phyloP scores from a whole-genome alignment of 441 rosid species.

The Jatropha podagrica region DNA sequence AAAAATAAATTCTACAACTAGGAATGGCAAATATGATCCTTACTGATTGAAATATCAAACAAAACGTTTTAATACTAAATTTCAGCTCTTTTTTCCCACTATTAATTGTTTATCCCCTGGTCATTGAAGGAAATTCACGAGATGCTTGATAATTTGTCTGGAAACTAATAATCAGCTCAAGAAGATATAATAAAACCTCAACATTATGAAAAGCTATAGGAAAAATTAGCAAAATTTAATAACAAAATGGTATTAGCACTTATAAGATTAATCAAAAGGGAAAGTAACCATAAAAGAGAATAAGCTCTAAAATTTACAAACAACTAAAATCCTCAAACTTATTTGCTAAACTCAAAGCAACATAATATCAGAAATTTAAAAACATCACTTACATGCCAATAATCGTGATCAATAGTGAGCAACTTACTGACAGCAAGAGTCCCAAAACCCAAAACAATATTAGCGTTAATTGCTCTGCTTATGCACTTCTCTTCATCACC shows the following conservation, averaged over 20 bases:
- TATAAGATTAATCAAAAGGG: neutral
- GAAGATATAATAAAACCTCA: neutral
- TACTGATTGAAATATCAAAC: neutral
- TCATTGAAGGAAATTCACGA: neutral
- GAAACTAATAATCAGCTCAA: neutral
- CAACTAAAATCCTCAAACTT: neutral
- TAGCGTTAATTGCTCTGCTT: conserved; percentile 66
- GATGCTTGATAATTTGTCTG: neutral
- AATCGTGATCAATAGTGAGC: conserved; percentile 85
- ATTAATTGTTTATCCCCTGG: neutral
- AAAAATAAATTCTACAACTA: conserved; percentile 8
- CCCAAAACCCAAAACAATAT: conserved; percentile 80
- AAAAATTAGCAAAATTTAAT: conserved; percentile 9
- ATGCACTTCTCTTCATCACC: conserved; percentile 41
- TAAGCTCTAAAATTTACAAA: neutral
- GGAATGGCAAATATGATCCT: neutral
- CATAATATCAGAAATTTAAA: conserved; percentile 3
- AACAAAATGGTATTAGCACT: neutral
- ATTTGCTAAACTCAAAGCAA: conserved; percentile 13
- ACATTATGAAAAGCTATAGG: conserved; percentile 1
- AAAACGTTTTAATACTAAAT: neutral
- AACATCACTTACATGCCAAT: conserved; percentile 83
- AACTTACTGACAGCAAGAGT: conserved; percentile 73
- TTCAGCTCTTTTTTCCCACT: neutral
- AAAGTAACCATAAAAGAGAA: neutral